phyloP scores from a whole-genome alignment of 1,284 basidiomycete species.

The Coniferiporia weirii region DNA sequence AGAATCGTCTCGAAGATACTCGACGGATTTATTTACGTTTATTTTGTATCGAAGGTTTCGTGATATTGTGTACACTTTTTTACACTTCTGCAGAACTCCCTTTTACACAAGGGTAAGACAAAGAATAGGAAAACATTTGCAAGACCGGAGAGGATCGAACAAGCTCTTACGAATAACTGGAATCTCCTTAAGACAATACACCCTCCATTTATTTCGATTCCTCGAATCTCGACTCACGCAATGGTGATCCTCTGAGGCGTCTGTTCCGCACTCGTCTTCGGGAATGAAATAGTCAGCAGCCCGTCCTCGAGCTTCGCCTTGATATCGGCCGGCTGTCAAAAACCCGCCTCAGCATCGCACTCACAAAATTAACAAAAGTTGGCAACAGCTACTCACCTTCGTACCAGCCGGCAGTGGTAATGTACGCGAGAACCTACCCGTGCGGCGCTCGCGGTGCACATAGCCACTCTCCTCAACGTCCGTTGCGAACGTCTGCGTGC shows the following conservation, averaged over 20 bases:
- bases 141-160: too few relatives aligned
- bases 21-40: too few relatives aligned
- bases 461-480: slow-evolving; percentile 39
- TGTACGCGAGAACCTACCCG: slow-evolving; percentile 42
- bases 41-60: too few relatives aligned
- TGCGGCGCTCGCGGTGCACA: slow-evolving; percentile 44
- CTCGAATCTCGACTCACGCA: slow-evolving; percentile 10
- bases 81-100: too few relatives aligned
- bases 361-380: neutral
- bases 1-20: too few relatives aligned
- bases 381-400: slow-evolving; percentile 1
- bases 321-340: slow-evolving; percentile 19
- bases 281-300: slow-evolving; percentile 25
- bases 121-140: too few relatives aligned
- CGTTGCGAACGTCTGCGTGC: slow-evolving; percentile 32
- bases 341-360: neutral
- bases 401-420: slow-evolving; percentile 9
- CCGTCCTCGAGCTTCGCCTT: slow-evolving; percentile 24
- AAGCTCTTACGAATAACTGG: too few relatives aligned
- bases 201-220: too few relatives aligned
- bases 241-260: slow-evolving; percentile 22
- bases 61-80: too few relatives aligned
- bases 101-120: too few relatives aligned
- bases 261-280: slow-evolving; percentile 20
- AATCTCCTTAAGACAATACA: too few relatives aligned